Percentiles rank a stretch among this genome's conserved stretches.
Conservation (phyloP, 768 basidiomycete species). For the Fistulinella prunicolor region DNA sequence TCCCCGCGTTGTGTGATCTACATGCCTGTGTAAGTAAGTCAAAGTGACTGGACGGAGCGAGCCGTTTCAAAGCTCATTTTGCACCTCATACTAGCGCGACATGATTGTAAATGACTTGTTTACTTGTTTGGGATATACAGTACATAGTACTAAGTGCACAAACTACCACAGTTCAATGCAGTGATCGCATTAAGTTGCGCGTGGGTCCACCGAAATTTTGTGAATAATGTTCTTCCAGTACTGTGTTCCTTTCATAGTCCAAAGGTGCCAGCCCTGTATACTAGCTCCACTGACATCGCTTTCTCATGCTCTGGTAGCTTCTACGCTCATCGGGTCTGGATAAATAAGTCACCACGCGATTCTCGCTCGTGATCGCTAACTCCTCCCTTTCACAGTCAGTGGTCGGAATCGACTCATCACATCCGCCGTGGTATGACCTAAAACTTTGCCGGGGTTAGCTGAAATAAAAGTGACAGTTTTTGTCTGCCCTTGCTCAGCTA, state of each 20-base stretch:
- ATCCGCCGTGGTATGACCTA: slow-evolving; percentile 11
- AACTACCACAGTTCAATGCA: background rate
- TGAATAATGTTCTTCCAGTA: slow-evolving; percentile 11
- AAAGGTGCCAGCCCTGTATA: slow-evolving; percentile 10
- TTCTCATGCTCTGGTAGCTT: slow-evolving; percentile 14
- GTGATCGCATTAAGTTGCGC: slow-evolving; percentile 4
- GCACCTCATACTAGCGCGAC: no score
- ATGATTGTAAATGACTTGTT: slow-evolving; percentile 1
- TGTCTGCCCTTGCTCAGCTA: slow-evolving; percentile 11
- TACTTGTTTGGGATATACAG: background rate
- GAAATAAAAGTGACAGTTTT: slow-evolving; percentile 3
- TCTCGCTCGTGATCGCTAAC: background rate
- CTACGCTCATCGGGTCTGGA: slow-evolving; percentile 27
- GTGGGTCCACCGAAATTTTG: background rate
- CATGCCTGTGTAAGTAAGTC: slow-evolving; percentile 8
- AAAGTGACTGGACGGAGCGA: no score
- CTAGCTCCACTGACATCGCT: background rate
- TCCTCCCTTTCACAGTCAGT: slow-evolving; percentile 13
- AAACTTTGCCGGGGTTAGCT: background rate
- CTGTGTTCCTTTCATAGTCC: slow-evolving; percentile 18
- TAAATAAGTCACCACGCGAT: slow-evolving; percentile 12
- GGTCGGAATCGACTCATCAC: slow-evolving; percentile 15
- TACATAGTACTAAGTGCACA: no score
- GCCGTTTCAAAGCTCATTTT: no score
- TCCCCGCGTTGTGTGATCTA: background rate